A percentile compares a stretch with the other conserved stretches of the same genome.
phyloP scores from a whole-genome alignment of 495 filamentous ascomycete genomes.

The Aspergillus coremiiformis region DNA sequence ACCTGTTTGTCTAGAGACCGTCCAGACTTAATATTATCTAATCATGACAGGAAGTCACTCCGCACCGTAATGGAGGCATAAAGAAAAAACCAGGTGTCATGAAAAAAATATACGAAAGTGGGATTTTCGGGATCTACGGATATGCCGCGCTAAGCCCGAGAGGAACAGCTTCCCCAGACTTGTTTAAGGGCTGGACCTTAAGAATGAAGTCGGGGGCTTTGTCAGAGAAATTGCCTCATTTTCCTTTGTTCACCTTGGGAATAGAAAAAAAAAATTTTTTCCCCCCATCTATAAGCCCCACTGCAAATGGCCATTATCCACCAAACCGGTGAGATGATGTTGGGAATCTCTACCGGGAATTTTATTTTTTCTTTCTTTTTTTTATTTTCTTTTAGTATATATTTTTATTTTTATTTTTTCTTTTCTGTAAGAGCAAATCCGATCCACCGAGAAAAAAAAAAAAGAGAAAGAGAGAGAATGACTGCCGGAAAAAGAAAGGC shows the following conservation, averaged over 20 bases:
- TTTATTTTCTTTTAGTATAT: too few species aligned
- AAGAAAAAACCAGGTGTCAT: neutral
- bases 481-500: neutral
- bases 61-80: neutral
- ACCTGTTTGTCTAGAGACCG: too few species aligned
- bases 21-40: too few species aligned
- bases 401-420: too few species aligned
- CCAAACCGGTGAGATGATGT: slow-evolving; percentile 8
- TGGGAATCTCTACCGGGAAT: too few species aligned
- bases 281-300: neutral
- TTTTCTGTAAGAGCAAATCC: too few species aligned
- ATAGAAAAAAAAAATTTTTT: slow-evolving; percentile 8
- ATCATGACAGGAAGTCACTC: neutral
- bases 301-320: neutral
- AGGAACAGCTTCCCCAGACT: slow-evolving; percentile 9
- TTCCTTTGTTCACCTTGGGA: too few species aligned
- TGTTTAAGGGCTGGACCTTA: neutral
- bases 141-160: slow-evolving; percentile 3
- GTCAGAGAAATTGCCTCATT: neutral
- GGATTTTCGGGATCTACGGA: neutral
- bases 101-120: neutral
- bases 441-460: too few species aligned
- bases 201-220: too few species aligned
- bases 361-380: too few species aligned
- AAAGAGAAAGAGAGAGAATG: too few species aligned